Evolutionary conservation across 176 grass and related monocot genomes (phyloP), one percentile per base, ranked within the genome.

Genomic region (Chrysopogon serrulatus): DNA sequence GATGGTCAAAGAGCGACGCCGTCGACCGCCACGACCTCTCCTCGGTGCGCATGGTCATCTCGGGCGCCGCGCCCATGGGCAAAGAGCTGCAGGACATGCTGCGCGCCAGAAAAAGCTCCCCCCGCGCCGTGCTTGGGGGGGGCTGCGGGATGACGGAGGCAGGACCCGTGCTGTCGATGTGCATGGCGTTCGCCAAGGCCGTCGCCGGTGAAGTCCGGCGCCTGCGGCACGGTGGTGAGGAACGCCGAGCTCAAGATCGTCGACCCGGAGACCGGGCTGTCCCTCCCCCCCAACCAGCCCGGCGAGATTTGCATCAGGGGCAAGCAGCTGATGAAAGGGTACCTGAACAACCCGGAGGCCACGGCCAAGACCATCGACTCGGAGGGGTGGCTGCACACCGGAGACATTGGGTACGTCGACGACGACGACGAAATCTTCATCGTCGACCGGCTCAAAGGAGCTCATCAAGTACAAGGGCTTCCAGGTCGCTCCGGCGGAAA

Each of bases 391-490:
- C 75, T 98, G 34, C 95, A 94, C 90, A 98, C 92, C 12, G 95
- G 95, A n/a, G 95, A 98, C 66, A 71, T 98, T 26, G 95, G 95
- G n/a, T 90, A 80, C 37, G 88, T 98, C 14, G 95, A 98, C 26
- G 88, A 90, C 26, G 90, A 93, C 49, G 90, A 98, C 27, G 95
- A 98, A 43, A 92, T 98, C 84, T 98, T 98, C 90, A 95, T 98
- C 24, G 92, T 95, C 2, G 95, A 98, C 67, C 66, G 92, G 73
- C 92, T 98, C 41, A 98, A 98, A 98, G 86, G 95, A 98, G 82
- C 88, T 98, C 77, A 98, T 98, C 86, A 98, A 98, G 77, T 93
- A 91, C 86, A 98, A 95, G 80, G 88, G 92, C 5, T 98, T 93
- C 88, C 95, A 98, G 56, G 95, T 98, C 9, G 84, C 95, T 9